A percentile compares a stretch with the other conserved stretches of the same genome.
These are phyloP conservation scores for Didymellaceae sp. DNA, from an alignment of 2,329 filamentous ascomycete species.

Conservation along the genomic window DNA sequence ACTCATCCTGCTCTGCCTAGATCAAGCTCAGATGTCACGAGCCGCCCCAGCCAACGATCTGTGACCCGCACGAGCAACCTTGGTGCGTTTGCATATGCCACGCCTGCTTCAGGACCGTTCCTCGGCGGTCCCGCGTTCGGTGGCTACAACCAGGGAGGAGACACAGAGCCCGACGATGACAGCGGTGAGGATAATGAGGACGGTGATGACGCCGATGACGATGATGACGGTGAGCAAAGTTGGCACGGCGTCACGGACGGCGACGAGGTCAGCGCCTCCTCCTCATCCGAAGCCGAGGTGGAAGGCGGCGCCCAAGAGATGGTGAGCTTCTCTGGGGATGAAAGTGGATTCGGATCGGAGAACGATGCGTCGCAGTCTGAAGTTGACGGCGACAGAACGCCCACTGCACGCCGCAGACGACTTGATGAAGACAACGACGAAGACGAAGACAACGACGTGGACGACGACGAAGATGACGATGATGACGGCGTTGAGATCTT, in stretches of 20 bases:
- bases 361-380: constrained; percentile 32
- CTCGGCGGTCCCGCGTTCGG: constrained; percentile 36
- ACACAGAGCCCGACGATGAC: constrained; percentile 45
- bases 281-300: constrained; percentile 18
- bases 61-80: constrained; percentile 33
- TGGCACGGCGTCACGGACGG: constrained; percentile 31
- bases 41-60: constrained; percentile 54
- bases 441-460: constrained; percentile 12
- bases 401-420: constrained; percentile 2
- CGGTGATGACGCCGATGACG: constrained; percentile 36
- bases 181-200: constrained; percentile 37
- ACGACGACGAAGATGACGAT: constrained; percentile 9
- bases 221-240: constrained; percentile 33
- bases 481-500: constrained; percentile 25
- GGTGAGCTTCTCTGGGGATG: constrained; percentile 43
- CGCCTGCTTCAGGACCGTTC: constrained; percentile 66
- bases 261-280: constrained; percentile 26
- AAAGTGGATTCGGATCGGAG: constrained; percentile 42
- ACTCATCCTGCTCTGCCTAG: constrained; percentile 37
- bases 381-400: constrained; percentile 17
- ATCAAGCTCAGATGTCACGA: constrained; percentile 43
- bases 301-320: constrained; percentile 38
- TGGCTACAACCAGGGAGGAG: constrained; percentile 37
- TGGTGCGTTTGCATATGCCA: constrained; percentile 74
- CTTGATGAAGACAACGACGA: constrained; percentile 23